phyloP scores from a whole-genome alignment of 1,284 basidiomycete genomes.

The Bjerkandera adusta region DNA sequence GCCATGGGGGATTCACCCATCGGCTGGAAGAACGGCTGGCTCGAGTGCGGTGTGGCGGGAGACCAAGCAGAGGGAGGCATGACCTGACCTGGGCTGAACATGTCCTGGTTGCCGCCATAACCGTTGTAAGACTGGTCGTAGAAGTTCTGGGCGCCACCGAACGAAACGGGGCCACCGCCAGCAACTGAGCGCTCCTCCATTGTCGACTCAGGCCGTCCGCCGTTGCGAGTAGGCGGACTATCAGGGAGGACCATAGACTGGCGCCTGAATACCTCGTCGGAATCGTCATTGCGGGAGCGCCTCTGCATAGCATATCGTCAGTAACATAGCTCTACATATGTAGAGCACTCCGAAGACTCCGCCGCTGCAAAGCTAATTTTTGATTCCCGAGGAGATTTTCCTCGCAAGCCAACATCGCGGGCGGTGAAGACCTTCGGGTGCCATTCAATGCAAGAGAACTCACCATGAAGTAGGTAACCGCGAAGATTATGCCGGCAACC shows the following conservation, averaged over 20 bases:
- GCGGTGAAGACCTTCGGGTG: neutral
- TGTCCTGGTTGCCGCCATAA: conserved; percentile 10
- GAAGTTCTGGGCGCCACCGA: conserved; percentile 2
- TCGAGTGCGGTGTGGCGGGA: conserved; percentile 22
- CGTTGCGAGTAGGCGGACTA: conserved; percentile 35
- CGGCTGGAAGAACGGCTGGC: conserved; percentile 35
- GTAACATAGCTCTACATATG: conserved; percentile 9
- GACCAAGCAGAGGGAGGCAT: conserved; percentile 21
- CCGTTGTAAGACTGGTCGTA: conserved; percentile 25
- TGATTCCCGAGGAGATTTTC: too few species aligned
- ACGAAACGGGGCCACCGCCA: conserved; percentile 11
- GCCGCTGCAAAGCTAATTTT: too few species aligned
- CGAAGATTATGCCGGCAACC: conserved; percentile 44
- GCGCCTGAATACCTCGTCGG: conserved; percentile 49
- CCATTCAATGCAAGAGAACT: conserved; percentile 21
- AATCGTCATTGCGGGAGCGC: conserved; percentile 40
- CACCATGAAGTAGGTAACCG: conserved; percentile 55
- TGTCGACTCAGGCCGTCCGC: conserved; percentile 31
- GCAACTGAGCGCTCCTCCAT: conserved; percentile 34
- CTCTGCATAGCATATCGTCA: conserved; percentile 32
- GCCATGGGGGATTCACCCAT: conserved; percentile 31
- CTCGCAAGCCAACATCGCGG: too few species aligned
- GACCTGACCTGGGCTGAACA: conserved; percentile 28
- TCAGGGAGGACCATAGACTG: conserved; percentile 58
- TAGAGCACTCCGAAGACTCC: too few species aligned